These are phyloP conservation scores for Aspergillus saccharolyticus DNA, from an alignment of 495 filamentous ascomycete species.

Conservation along the genomic window DNA sequence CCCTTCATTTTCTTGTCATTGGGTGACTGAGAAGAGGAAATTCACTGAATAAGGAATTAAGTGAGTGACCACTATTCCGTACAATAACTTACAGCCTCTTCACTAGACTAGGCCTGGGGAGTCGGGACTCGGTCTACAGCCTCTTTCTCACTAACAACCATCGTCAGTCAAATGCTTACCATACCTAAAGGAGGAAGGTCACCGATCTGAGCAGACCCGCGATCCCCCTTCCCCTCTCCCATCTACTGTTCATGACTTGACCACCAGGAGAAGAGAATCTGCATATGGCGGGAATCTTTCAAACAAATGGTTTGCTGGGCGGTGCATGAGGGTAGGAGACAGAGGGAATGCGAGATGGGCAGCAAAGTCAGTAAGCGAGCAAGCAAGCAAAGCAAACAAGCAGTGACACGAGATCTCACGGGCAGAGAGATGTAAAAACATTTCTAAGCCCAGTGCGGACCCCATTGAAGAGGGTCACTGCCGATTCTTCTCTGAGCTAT, in stretches of 20 bases:
- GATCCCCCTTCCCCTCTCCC: too few species aligned
- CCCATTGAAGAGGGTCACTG: too few species aligned
- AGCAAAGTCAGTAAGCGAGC: background rate
- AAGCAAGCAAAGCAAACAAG: background rate
- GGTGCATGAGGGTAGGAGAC: background rate
- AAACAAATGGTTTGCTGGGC: background rate
- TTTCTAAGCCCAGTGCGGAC: background rate
- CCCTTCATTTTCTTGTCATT: too few species aligned
- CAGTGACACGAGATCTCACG: too few species aligned
- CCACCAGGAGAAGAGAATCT: background rate
- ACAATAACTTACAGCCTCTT: too few species aligned
- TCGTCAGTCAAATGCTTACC: background rate
- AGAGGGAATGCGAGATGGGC: background rate
- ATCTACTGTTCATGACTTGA: background rate
- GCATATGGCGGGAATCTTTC: background rate
- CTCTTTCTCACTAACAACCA: background rate
- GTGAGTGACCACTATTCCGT: too few species aligned
- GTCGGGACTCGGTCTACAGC: too few species aligned
- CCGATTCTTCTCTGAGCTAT: too few species aligned
- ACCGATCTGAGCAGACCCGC: background rate
- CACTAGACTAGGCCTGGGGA: too few species aligned
- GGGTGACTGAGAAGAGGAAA: too few species aligned
- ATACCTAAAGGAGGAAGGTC: background rate
- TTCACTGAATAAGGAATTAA: too few species aligned
- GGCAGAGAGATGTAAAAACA: background rate